Conservation (phyloP, 805 yeast genomes). For the Spathaspora sp. region DNA sequence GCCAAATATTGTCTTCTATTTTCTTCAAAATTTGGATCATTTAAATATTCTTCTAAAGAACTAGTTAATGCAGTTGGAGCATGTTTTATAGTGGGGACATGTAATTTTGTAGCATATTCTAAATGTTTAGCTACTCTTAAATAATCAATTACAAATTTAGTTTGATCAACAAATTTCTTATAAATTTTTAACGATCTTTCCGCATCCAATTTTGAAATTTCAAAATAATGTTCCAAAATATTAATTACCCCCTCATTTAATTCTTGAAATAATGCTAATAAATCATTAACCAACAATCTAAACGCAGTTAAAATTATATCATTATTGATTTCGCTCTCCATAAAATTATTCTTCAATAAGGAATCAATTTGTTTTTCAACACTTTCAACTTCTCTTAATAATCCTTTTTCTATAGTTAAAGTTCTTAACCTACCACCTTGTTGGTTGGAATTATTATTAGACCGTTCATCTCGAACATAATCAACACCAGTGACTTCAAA, state of each 20-base stretch:
- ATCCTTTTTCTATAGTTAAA: constrained; percentile 70
- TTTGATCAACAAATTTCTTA: constrained; percentile 78
- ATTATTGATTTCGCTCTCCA: constrained; percentile 77
- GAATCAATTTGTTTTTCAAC: constrained; percentile 80
- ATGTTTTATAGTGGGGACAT: constrained; percentile 93
- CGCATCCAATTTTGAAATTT: constrained; percentile 83
- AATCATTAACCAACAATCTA: constrained; percentile 84
- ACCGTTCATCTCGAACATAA: constrained; percentile 69
- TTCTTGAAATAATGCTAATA: constrained; percentile 80
- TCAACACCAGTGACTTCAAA: constrained; percentile 64
- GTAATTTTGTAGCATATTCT: constrained; percentile 81
- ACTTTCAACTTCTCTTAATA: constrained; percentile 79
- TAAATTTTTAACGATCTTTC: constrained; percentile 82
- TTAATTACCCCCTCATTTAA: constrained; percentile 96
- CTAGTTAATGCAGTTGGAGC: constrained; percentile 92
- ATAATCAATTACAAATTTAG: constrained; percentile 83
- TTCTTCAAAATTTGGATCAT: constrained; percentile 79
- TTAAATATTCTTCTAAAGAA: constrained; percentile 82
- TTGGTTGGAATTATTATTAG: constrained; percentile 42
- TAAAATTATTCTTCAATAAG: constrained; percentile 67
- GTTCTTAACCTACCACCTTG: constrained; percentile 62
- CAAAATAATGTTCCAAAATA: constrained; percentile 89
- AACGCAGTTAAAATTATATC: constrained; percentile 83
- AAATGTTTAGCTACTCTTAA: constrained; percentile 85
- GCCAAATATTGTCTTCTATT: constrained; percentile 75